phyloP scores from a whole-genome alignment of 2,329 filamentous ascomycete species.

The Hortaea werneckii region DNA sequence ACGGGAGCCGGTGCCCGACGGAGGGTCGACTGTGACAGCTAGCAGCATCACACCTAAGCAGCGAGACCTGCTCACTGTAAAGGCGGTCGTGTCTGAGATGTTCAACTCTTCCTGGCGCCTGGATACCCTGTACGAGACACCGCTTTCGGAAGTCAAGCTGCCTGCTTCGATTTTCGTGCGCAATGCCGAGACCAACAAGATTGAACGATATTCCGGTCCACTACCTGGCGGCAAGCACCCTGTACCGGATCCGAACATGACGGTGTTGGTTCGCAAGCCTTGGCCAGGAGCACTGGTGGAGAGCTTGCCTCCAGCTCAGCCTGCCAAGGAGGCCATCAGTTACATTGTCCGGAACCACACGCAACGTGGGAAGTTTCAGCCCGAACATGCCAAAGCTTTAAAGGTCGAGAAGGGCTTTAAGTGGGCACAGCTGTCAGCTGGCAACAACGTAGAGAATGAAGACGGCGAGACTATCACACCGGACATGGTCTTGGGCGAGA shows the following conservation, averaged over 20 bases:
- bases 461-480: constrained; percentile 65
- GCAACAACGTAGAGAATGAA: constrained; percentile 51
- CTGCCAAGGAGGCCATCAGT: constrained; percentile 60
- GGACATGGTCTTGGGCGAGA: constrained; percentile 70
- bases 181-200: constrained; percentile 48
- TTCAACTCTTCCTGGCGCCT: constrained; percentile 67
- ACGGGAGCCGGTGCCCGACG: constrained; percentile 16
- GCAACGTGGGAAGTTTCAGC: constrained; percentile 71
- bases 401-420: constrained; percentile 52
- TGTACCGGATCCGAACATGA: constrained; percentile 33
- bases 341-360: constrained; percentile 75
- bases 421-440: constrained; percentile 52
- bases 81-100: constrained; percentile 61
- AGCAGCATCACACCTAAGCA: constrained; percentile 36
- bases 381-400: constrained; percentile 51
- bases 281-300: constrained; percentile 64
- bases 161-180: constrained; percentile 63
- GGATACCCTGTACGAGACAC: constrained; percentile 58
- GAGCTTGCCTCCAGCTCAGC: constrained; percentile 57
- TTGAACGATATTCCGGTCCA: constrained; percentile 63
- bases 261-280: constrained; percentile 62
- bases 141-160: constrained; percentile 54
- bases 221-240: constrained; percentile 41
- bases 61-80: constrained; percentile 32
- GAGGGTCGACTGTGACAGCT: constrained; percentile 10